Percentiles rank a stretch among this genome's conserved stretches.
These are phyloP conservation scores for Botrytis elliptica DNA, from an alignment of 2,329 filamentous ascomycete genomes.

Conservation along the genomic window DNA sequence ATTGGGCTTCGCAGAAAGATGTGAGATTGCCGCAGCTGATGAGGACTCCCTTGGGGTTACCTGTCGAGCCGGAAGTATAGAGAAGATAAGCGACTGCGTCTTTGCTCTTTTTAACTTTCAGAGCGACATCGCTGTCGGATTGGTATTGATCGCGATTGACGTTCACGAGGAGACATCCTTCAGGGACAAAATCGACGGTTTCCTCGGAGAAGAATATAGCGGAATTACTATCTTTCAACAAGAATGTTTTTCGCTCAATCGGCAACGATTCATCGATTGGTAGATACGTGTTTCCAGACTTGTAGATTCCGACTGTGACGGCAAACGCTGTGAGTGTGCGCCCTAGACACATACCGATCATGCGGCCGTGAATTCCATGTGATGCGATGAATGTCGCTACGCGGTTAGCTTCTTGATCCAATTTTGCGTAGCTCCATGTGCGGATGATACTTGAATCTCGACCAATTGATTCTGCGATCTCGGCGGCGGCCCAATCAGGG, in stretches of 20 bases:
- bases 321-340: background rate
- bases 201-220: slow-evolving; percentile 6
- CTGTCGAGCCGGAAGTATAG: slow-evolving; percentile 78
- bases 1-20: slow-evolving; percentile 9
- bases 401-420: background rate
- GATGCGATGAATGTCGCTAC: background rate
- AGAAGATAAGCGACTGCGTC: slow-evolving; percentile 61
- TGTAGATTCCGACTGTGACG: slow-evolving; percentile 11
- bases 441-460: background rate
- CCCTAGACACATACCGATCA: slow-evolving; percentile 14
- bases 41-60: slow-evolving; percentile 73
- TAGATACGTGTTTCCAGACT: slow-evolving; percentile 17
- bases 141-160: background rate
- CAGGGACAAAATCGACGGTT: background rate
- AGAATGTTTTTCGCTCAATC: slow-evolving; percentile 4
- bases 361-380: slow-evolving; percentile 6
- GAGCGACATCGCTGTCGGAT: background rate
- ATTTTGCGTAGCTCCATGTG: slow-evolving; percentile 1
- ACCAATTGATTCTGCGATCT: slow-evolving; percentile 8
- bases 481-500: slow-evolving; percentile 7
- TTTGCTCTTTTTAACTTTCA: background rate
- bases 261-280: slow-evolving; percentile 10
- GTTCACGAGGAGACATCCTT: background rate
- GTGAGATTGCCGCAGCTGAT: slow-evolving; percentile 19
- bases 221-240: background rate